phyloP scores from a whole-genome alignment of 371 early-diverging fungal genomes.

The Massospora cicadina region DNA sequence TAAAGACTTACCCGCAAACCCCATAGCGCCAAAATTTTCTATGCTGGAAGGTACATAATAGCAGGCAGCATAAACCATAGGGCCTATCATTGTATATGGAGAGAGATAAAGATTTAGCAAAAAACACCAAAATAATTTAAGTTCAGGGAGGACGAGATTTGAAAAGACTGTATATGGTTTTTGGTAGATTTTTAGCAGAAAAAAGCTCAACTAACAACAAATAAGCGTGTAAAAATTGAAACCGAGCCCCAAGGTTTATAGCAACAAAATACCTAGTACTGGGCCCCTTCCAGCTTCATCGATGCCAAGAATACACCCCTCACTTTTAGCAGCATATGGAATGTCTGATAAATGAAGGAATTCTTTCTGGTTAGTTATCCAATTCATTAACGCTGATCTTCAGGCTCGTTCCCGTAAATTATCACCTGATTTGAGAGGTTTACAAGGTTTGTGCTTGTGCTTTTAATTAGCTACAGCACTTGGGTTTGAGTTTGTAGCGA shows the following conservation, averaged over 20 bases:
- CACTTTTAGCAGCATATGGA: slow-evolving; percentile 14
- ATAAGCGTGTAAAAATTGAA: neutral
- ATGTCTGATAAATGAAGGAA: neutral
- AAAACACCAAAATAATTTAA: too few species aligned
- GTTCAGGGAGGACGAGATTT: too few species aligned
- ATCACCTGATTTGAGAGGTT: too few species aligned
- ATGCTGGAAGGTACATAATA: slow-evolving; percentile 47
- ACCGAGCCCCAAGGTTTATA: neutral
- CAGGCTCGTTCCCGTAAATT: too few species aligned
- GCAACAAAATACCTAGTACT: slow-evolving; percentile 52
- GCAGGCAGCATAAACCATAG: slow-evolving; percentile 89
- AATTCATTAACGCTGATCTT: too few species aligned
- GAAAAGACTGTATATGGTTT: too few species aligned
- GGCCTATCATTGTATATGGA: slow-evolving; percentile 38
- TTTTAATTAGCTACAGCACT: too few species aligned
- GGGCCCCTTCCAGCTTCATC: slow-evolving; percentile 99
- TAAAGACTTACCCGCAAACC: slow-evolving; percentile 50
- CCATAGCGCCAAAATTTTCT: slow-evolving; percentile 39
- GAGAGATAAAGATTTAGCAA: too few species aligned
- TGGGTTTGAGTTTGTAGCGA: too few species aligned
- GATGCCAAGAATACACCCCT: slow-evolving; percentile 75
- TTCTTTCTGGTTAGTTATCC: neutral
- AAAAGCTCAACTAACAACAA: too few species aligned
- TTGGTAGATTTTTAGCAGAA: too few species aligned
- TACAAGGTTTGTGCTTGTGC: too few species aligned